Base-by-base conservation (phyloP, 805 yeast species). In the Ogataea paradorogensis region DNA sequence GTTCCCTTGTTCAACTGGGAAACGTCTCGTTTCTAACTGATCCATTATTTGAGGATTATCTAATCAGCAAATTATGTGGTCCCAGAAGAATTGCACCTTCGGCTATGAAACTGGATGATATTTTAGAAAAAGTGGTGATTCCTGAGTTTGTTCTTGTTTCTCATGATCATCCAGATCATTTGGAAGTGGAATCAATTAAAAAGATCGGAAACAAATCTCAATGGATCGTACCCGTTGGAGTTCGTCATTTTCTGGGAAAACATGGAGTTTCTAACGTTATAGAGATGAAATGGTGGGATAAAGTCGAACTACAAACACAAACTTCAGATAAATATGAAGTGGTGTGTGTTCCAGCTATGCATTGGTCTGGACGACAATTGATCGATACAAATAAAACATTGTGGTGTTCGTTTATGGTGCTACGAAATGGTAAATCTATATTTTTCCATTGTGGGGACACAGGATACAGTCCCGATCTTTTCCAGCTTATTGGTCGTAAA, bases 221-320 rank as follows among this genome's bases (percentile, higher is more conserved):
- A 1, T 91, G 98, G 97, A 72, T 91, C 8, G 95, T 90, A 1
- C 98, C 98, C 0, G 53, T 74, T 14, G 98, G 98, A 0, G 70
- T 91, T 34, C 73, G 78, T 38, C 68, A 66, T 50, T 78, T 70
- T 40, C 65, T 91, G 51, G 74, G 71, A 1, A 65, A 75, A 18
- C 65, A 71, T 33, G 89, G 91, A 0, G 70, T 84, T 4, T 61
- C 69, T 21, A 78, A 80, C 37, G 74, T 79, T 7, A 68, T 80
- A 1, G 97, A 91, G 58, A 69, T 91, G 79, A 81, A 83, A 50
- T 91, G 98, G 98, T 91, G 98, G 98, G 89, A 89, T 38, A 63
- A 72, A 21, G 70, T 71, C 13, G 65, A 76, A 2, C 45, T 80
- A 16, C 41, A 48, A 8, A 50, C 55, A 14, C 40, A 53, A 5